These are phyloP conservation scores for Candida odintsovae DNA, from an alignment of 805 yeast species.

Conservation along the genomic window DNA sequence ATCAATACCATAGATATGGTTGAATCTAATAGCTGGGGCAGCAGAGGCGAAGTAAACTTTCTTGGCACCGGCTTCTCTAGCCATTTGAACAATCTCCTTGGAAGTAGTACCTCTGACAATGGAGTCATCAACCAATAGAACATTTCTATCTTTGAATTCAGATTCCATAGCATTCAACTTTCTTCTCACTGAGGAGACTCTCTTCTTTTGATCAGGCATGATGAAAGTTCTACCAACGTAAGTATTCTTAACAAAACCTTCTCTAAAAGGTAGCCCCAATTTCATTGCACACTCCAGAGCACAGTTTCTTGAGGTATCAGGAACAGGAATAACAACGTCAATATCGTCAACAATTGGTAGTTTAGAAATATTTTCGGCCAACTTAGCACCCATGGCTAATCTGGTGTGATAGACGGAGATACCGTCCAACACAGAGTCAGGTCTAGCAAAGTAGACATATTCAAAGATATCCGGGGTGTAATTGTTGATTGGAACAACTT, in stretches of 20 bases:
- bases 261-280: constrained; percentile 80
- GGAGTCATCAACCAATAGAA: constrained; percentile 91
- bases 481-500: constrained; percentile 69
- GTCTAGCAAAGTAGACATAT: constrained; percentile 96
- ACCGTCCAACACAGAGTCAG: constrained; percentile 96
- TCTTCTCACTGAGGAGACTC: constrained; percentile 89
- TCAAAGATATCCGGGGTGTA: constrained; percentile 96
- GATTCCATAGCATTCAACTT: constrained; percentile 94
- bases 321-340: constrained; percentile 96
- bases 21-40: constrained; percentile 95
- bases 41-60: constrained; percentile 95
- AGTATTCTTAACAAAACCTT: constrained; percentile 94
- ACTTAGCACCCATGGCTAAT: constrained; percentile 86
- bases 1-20: constrained; percentile 97
- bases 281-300: constrained; percentile 88
- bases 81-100: constrained; percentile 94
- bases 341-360: constrained; percentile 51
- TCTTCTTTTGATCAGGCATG: constrained; percentile 95
- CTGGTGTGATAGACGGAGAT: constrained; percentile 91
- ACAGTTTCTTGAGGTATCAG: constrained; percentile 95
- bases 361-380: constrained; percentile 62
- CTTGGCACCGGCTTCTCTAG: constrained; percentile 96
- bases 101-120: constrained; percentile 98
- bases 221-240: constrained; percentile 97
- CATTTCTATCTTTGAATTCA: constrained; percentile 81